Percentiles rank a stretch among this genome's conserved stretches.
These are phyloP conservation scores for Rhodamnia argentea DNA, from an alignment of 345 rosid species.

Conservation along the genomic window DNA sequence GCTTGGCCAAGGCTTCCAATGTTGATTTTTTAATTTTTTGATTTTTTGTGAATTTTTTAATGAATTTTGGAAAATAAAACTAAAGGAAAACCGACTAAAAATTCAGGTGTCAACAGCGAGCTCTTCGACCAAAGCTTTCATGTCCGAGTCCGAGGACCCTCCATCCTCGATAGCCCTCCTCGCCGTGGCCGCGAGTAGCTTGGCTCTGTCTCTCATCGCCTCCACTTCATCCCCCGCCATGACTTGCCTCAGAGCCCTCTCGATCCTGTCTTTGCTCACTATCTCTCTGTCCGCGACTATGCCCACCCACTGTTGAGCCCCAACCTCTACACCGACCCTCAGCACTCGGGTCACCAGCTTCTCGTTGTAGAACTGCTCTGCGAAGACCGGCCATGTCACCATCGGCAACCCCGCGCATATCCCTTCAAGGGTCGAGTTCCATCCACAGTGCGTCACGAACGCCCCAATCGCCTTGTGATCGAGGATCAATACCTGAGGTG, in stretches of 20 bases:
- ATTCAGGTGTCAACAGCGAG: too few species aligned
- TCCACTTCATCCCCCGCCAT: constrained; percentile 20
- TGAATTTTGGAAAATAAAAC: too few species aligned
- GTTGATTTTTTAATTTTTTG: too few species aligned
- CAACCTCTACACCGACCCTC: constrained; percentile 25
- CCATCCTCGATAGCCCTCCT: constrained; percentile 21
- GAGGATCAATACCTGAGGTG: constrained; percentile 49
- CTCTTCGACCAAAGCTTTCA: constrained; percentile 18
- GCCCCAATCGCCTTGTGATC: constrained; percentile 40
- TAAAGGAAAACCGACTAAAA: too few species aligned
- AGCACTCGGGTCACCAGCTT: constrained; percentile 30
- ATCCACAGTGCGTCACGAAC: constrained; percentile 52
- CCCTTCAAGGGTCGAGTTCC: constrained; percentile 52
- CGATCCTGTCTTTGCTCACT: constrained; percentile 24
- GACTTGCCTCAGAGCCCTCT: constrained; percentile 22
- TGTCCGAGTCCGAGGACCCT: constrained; percentile 20
- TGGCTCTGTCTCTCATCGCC: constrained; percentile 18
- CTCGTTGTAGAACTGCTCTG: constrained; percentile 48
- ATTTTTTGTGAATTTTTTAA: too few species aligned
- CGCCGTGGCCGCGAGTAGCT: constrained; percentile 7
- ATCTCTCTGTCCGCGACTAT: neutral
- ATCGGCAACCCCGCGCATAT: constrained; percentile 38
- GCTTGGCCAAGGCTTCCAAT: too few species aligned
- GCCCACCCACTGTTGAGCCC: constrained; percentile 18
- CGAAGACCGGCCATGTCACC: constrained; percentile 37